Evolutionary conservation across 2,329 filamentous ascomycete species (phyloP), one percentile per base, ranked within the genome.

Genomic region (Karstenula rhodostoma): DNA sequence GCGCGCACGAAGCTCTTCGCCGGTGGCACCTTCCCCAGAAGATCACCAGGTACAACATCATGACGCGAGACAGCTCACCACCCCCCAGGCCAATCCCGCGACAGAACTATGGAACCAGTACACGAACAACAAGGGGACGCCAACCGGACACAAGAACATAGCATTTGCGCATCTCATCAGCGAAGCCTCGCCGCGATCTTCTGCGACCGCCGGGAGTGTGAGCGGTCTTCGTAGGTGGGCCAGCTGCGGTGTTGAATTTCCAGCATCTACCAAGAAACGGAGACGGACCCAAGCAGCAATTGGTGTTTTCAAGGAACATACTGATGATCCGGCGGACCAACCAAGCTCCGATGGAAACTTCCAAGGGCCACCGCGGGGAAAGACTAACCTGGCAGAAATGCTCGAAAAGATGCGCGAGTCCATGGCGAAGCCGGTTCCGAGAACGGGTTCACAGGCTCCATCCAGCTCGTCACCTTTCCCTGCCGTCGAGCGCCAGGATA

Each of bases 221-320:
- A 76, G 74, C 59, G 81, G 81, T 2, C 71, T 84, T 50, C 73
- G 82, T 51, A 71, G 82, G 62, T 84, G 82, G 82, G 80, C 80
- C 27, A 84, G 82, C 67, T 83, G 82, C 57, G 82, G 82, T 12
- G 75, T 81, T 10, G 81, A 84, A 58, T 84, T 81, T 70, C 82
- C 82, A 9, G 69, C 73, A 13, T 79, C 78, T 9, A 72, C 64
- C 62, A 71, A 69, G 67, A 84, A 84, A 70, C 75, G 76, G 54
- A 70, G 79, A 56, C 77, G 75, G 56, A 78, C 72, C 2, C 73
- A 66, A 43, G 73, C 75, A 8, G 65, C 69, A 4, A 75, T 79
- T 33, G 67, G 76, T 44, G 66, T 67, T 51, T 62, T 77, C 33
- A 61, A 73, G 61, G 66, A 69, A 3, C 35, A 54, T 4, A 33